phyloP scores from a whole-genome alignment of 495 filamentous ascomycete species.

The Neurospora sp. region DNA sequence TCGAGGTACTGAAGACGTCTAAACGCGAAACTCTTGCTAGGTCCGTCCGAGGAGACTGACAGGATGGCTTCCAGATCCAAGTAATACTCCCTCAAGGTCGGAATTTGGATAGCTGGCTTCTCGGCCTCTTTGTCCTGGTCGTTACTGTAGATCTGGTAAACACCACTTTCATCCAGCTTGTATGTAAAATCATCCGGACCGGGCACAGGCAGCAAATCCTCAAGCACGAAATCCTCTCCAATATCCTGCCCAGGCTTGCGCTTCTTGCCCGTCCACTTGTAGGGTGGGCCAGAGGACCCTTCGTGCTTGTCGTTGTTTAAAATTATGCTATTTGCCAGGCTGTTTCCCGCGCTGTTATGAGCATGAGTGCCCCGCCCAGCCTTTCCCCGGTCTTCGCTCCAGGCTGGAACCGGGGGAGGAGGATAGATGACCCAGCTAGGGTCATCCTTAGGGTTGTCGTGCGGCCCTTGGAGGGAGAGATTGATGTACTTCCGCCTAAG shows the following conservation, averaged over 20 bases:
- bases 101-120: conserved; percentile 66
- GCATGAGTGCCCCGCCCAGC: conserved; percentile 25
- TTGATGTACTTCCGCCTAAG: conserved; percentile 82
- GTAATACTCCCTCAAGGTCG: conserved; percentile 87
- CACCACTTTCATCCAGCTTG: conserved; percentile 67
- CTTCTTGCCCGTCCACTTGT: conserved; percentile 34
- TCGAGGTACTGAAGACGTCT: conserved; percentile 89
- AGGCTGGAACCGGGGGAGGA: conserved; percentile 77
- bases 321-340: conserved; percentile 46
- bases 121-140: conserved; percentile 48
- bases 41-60: conserved; percentile 81
- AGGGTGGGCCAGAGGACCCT: conserved; percentile 6
- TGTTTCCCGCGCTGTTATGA: conserved; percentile 33
- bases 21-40: conserved; percentile 94
- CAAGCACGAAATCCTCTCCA: conserved; percentile 66
- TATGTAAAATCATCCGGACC: conserved; percentile 59
- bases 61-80: conserved; percentile 85
- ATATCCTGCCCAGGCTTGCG: conserved; percentile 87
- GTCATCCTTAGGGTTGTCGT: conserved; percentile 80
- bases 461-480: conserved; percentile 70
- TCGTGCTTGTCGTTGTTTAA: conserved; percentile 29
- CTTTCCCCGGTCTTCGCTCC: conserved; percentile 60
- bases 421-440: conserved; percentile 84
- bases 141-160: conserved; percentile 84
- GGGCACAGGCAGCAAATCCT: conserved; percentile 65